Conservation (phyloP, 1,284 basidiomycete genomes). For the Papiliotrema laurentii region DNA sequence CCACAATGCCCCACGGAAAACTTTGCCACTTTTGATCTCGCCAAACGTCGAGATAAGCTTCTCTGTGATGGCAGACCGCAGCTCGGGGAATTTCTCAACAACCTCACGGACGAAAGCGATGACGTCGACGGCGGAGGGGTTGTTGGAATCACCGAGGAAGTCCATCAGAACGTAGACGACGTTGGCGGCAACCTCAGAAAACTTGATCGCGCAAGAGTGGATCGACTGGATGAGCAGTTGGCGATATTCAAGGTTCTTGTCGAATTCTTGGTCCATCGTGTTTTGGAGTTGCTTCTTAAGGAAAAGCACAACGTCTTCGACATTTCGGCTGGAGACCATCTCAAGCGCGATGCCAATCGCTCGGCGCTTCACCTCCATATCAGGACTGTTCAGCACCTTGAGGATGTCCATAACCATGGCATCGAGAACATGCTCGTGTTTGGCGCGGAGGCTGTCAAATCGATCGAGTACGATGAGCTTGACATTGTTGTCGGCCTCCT, state of each 20-base stretch:
- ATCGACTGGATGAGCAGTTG: slow-evolving; percentile 97
- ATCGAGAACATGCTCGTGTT: slow-evolving; percentile 89
- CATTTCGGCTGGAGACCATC: slow-evolving; percentile 91
- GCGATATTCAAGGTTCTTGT: slow-evolving; percentile 81
- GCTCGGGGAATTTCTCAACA: slow-evolving; percentile 92
- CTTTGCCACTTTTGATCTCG: slow-evolving; percentile 95
- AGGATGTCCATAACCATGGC: slow-evolving; percentile 93
- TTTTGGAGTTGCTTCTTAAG: slow-evolving; percentile 96
- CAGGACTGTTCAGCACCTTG: slow-evolving; percentile 83
- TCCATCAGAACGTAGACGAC: slow-evolving; percentile 98
- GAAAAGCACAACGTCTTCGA: slow-evolving; percentile 96
- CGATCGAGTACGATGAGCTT: slow-evolving; percentile 97
- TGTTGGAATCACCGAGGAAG: slow-evolving; percentile 94
- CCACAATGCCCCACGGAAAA: slow-evolving; percentile 95
- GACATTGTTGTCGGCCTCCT: slow-evolving; percentile 98
- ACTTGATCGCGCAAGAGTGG: slow-evolving; percentile 93
- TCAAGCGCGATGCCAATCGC: slow-evolving; percentile 85
- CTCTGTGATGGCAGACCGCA: slow-evolving; percentile 78
- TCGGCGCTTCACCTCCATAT: slow-evolving; percentile 95
- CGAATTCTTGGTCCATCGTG: slow-evolving; percentile 75
- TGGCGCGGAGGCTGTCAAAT: slow-evolving; percentile 74
- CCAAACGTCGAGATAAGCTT: slow-evolving; percentile 78
- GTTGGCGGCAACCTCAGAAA: slow-evolving; percentile 95
- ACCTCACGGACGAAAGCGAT: slow-evolving; percentile 97
- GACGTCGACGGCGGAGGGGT: slow-evolving; percentile 91